Conservation (phyloP, 306 rosid species). For the Quercus alba region DNA sequence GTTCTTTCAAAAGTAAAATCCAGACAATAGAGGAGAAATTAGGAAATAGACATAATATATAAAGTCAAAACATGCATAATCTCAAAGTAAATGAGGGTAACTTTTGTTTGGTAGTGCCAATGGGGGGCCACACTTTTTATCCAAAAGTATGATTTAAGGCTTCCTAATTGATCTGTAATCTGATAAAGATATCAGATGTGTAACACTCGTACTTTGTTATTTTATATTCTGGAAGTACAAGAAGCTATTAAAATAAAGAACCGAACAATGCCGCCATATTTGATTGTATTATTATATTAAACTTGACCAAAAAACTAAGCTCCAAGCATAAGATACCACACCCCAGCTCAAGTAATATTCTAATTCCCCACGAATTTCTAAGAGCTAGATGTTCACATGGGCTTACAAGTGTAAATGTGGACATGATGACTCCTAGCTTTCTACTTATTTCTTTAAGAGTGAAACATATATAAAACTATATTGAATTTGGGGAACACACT, state of each 20-base stretch:
- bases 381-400: conserved; percentile 37
- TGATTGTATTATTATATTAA: not conserved
- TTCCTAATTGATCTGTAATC: not conserved
- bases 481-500: conserved; percentile 4
- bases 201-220: not conserved
- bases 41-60: not conserved
- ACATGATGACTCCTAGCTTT: conserved; percentile 19
- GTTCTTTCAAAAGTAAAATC: not conserved
- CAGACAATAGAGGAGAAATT: not conserved
- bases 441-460: conserved; percentile 4
- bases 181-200: not conserved
- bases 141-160: not conserved
- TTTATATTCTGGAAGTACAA: not conserved
- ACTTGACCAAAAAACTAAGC: conserved; percentile 19
- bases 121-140: not conserved
- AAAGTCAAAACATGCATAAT: not conserved
- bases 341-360: conserved; percentile 8
- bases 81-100: too few species aligned
- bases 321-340: not conserved
- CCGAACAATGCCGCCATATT: not conserved
- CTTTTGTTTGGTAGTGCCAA: too few species aligned
- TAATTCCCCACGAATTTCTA: conserved; percentile 30
- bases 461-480: not conserved
- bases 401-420: conserved; percentile 17
- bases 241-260: not conserved